These are phyloP conservation scores for Microbotryomycetes sp. DNA, from an alignment of 1,284 basidiomycete genomes.

Conservation along the genomic window DNA sequence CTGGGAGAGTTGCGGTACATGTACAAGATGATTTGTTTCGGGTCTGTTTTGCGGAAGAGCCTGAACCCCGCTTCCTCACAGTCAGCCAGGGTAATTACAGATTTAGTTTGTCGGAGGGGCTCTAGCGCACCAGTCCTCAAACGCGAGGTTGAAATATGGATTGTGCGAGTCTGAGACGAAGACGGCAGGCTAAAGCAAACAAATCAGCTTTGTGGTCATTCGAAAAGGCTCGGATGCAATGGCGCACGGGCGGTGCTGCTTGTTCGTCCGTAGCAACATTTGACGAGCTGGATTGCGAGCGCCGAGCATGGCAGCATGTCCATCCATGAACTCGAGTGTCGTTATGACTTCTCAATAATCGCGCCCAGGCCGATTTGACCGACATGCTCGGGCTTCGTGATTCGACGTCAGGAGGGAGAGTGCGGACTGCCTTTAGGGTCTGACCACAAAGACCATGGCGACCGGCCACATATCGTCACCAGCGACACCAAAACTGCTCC, in stretches of 20 bases:
- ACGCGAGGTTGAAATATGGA: constrained; percentile 86
- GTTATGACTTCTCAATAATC: too few relatives aligned
- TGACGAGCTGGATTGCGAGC: too few relatives aligned
- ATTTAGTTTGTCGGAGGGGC: neutral
- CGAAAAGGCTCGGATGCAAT: too few relatives aligned
- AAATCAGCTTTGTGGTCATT: too few relatives aligned
- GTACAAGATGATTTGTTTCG: constrained; percentile 64
- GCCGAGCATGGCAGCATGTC: too few relatives aligned
- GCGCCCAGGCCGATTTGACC: too few relatives aligned
- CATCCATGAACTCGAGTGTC: too few relatives aligned
- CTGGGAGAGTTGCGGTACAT: constrained; percentile 85
- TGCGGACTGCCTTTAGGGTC: neutral
- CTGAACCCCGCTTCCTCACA: constrained; percentile 44
- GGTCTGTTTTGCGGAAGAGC: constrained; percentile 70
- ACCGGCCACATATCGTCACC: neutral
- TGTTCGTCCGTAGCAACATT: too few relatives aligned
- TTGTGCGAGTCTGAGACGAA: constrained; percentile 76
- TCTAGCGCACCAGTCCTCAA: constrained; percentile 75
- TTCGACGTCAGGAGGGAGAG: too few relatives aligned
- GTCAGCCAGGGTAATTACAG: neutral
- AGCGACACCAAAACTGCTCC: neutral
- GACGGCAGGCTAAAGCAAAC: constrained; percentile 39
- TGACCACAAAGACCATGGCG: neutral
- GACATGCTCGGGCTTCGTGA: too few relatives aligned
- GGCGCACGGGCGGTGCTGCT: too few relatives aligned